phyloP scores from a whole-genome alignment of 257 asterid species.

The Nicotiana noctiflora region DNA sequence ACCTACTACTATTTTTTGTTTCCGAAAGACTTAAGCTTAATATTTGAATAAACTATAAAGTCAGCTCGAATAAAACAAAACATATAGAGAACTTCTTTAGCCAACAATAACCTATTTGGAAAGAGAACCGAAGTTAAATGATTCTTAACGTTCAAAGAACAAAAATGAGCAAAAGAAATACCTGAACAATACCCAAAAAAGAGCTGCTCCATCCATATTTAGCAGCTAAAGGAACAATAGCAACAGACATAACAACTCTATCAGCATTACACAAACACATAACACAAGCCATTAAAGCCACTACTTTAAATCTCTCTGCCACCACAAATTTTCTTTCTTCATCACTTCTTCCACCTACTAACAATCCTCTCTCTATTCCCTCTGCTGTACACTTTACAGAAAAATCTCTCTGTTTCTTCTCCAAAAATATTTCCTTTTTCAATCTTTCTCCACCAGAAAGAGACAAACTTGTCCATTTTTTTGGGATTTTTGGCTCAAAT shows the following conservation, averaged over 20 bases:
- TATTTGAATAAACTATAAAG: neutral
- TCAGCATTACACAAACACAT: constrained; percentile 94
- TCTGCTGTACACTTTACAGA: constrained; percentile 64
- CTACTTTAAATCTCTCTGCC: constrained; percentile 89
- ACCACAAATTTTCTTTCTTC: constrained; percentile 37
- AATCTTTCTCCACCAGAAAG: constrained; percentile 11
- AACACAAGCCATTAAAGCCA: constrained; percentile 73
- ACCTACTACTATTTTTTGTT: no score
- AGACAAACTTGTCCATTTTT: constrained; percentile 15
- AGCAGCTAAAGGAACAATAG: constrained; percentile 85
- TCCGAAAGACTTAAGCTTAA: no score
- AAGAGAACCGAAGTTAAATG: neutral
- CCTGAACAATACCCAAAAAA: constrained; percentile 94
- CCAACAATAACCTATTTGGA: neutral
- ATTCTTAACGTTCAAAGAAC: neutral
- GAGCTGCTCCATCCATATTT: constrained; percentile 78
- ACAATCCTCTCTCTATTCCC: constrained; percentile 56
- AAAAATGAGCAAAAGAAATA: constrained; percentile 11
- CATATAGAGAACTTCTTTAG: neutral
- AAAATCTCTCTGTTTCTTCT: constrained; percentile 8
- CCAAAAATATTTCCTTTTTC: constrained; percentile 6
- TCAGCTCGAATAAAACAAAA: neutral
- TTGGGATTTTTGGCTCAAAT: constrained; percentile 2
- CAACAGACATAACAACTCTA: constrained; percentile 98
- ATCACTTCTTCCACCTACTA: constrained; percentile 39